Evolutionary conservation across 345 rosid species (phyloP).

Genomic region (Aquilaria yunnanensis): DNA sequence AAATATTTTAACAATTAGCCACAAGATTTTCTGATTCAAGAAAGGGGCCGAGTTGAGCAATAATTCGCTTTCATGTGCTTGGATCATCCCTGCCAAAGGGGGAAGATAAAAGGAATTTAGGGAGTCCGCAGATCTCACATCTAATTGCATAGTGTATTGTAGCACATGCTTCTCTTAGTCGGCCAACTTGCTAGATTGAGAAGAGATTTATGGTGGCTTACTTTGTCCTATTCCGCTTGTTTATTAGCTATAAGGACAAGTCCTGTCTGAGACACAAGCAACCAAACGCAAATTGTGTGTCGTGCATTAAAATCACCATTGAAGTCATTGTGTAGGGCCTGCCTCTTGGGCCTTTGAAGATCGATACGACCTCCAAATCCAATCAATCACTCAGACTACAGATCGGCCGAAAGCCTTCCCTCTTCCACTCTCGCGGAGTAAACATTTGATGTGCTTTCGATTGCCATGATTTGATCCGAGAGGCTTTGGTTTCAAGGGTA

Average conservation of each 20-base stretch:
- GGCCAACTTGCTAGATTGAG: neutral
- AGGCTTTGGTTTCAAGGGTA: too few species aligned
- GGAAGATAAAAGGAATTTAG: neutral
- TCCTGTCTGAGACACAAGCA: constrained; percentile 15
- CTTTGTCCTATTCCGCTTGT: constrained; percentile 24
- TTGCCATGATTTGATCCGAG: too few species aligned
- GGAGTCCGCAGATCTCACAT: neutral
- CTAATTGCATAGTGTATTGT: neutral
- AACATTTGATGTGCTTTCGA: too few species aligned
- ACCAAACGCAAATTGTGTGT: constrained; percentile 19
- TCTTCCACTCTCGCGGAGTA: too few species aligned
- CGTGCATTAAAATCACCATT: constrained; percentile 19
- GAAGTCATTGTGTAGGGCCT: constrained; percentile 31
- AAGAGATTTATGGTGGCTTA: constrained; percentile 22
- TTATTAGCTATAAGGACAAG: constrained; percentile 5
- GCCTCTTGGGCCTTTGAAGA: constrained; percentile 18
- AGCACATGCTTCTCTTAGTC: neutral
- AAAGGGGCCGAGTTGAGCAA: too few species aligned
- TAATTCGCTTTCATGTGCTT: too few species aligned
- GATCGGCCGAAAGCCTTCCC: neutral
- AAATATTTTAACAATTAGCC: too few species aligned
- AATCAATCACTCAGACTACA: constrained; percentile 24
- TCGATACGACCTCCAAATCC: constrained; percentile 37
- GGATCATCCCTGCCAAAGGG: too few species aligned
- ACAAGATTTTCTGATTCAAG: too few species aligned